Conservation (phyloP, 1,284 basidiomycete genomes). For the Rhodotorula sp. region DNA sequence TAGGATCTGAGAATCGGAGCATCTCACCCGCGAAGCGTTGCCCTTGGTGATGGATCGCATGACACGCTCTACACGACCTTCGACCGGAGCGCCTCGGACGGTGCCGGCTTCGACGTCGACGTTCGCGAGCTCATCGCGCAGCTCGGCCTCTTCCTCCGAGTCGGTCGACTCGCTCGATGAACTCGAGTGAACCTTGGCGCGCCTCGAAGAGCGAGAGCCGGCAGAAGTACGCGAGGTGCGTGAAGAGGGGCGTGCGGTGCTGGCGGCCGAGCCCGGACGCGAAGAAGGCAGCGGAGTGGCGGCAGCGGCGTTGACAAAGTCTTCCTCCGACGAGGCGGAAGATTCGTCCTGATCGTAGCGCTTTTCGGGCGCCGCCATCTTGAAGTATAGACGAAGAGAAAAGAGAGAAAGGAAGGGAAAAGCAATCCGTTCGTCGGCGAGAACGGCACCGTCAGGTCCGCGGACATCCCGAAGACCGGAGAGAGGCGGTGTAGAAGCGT, state of each 20-base stretch:
- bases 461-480: neutral
- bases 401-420: neutral
- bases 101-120: conserved; percentile 17
- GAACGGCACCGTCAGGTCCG: neutral
- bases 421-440: neutral
- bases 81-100: conserved; percentile 14
- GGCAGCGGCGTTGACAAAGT: conserved; percentile 23
- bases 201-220: conserved; percentile 8
- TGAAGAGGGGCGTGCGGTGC: neutral
- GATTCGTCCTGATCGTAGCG: conserved; percentile 28
- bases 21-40: neutral
- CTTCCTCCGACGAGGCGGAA: conserved; percentile 12
- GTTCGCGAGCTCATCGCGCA: conserved; percentile 13
- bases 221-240: neutral
- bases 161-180: conserved; percentile 16
- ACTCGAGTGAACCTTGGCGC: neutral
- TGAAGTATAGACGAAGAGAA: neutral
- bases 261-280: conserved; percentile 1
- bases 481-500: neutral
- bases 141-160: conserved; percentile 21
- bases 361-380: conserved; percentile 17
- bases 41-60: conserved; percentile 21
- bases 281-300: conserved; percentile 4
- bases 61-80: conserved; percentile 1
- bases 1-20: neutral